Percentiles rank a stretch among this genome's conserved stretches.
phyloP scores from a whole-genome alignment of 768 basidiomycete genomes.

The Flagelloscypha sp. region DNA sequence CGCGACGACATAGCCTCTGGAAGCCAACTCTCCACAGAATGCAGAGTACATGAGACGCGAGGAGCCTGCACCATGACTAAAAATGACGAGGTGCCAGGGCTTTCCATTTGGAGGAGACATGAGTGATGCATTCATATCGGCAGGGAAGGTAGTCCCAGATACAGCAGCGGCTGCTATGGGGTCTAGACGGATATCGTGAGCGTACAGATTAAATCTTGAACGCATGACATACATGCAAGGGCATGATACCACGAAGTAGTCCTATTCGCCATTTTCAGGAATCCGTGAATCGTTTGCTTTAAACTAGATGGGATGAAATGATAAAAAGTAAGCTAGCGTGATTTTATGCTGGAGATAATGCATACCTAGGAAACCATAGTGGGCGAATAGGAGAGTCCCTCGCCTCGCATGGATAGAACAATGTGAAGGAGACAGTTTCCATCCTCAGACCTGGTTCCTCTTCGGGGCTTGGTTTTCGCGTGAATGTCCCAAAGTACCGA shows the following conservation, averaged over 20 bases:
- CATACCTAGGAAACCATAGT: slow-evolving; percentile 22
- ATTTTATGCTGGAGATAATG: background rate
- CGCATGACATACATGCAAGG: slow-evolving; percentile 16
- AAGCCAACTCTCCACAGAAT: slow-evolving; percentile 36
- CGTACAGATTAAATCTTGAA: background rate
- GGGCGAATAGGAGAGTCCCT: background rate
- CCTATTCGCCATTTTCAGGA: slow-evolving; percentile 23
- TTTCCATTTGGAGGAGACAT: slow-evolving; percentile 12
- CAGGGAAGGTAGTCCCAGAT: slow-evolving; percentile 24
- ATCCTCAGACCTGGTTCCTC: slow-evolving; percentile 18
- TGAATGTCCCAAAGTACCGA: no score
- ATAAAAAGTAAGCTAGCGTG: background rate
- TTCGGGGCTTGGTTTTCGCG: no score
- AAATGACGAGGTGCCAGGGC: slow-evolving; percentile 36
- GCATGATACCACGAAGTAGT: slow-evolving; percentile 19
- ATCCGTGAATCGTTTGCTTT: slow-evolving; percentile 21
- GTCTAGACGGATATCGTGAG: slow-evolving; percentile 7
- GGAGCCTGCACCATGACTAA: slow-evolving; percentile 38
- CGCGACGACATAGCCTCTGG: slow-evolving; percentile 35
- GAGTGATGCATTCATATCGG: slow-evolving; percentile 18
- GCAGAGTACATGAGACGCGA: slow-evolving; percentile 32
- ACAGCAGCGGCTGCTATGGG: slow-evolving; percentile 18
- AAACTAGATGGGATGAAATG: no score
- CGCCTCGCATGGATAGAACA: slow-evolving; percentile 23
- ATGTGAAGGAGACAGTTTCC: slow-evolving; percentile 21